These are phyloP conservation scores for Colletotrichum sp. DNA, from an alignment of 2,329 filamentous ascomycete species.

Conservation along the genomic window DNA sequence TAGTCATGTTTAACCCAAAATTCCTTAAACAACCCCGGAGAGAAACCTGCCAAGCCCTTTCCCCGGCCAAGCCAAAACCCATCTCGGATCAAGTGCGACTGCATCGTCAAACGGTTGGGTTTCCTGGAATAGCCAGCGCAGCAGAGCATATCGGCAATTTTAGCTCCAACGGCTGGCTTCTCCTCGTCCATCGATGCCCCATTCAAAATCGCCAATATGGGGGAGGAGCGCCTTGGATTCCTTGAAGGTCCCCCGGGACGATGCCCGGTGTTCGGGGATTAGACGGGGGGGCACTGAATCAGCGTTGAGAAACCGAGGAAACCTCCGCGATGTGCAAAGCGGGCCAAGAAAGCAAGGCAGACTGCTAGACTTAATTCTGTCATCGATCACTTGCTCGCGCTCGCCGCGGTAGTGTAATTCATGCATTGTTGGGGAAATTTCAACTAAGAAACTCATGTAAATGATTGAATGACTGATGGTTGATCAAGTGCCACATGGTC, in stretches of 20 bases:
- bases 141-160: not conserved
- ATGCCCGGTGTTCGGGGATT: constrained; percentile 1
- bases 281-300: constrained; percentile 2
- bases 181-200: not conserved
- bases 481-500: not conserved
- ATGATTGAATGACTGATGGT: not conserved
- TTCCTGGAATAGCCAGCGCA: constrained; percentile 1
- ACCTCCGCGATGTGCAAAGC: not conserved
- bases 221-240: not conserved
- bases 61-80: constrained; percentile 8
- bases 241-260: not conserved
- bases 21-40: not conserved
- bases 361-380: not conserved
- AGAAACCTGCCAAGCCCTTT: constrained; percentile 12
- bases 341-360: constrained; percentile 7
- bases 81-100: not conserved
- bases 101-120: not conserved
- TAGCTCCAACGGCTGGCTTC: not conserved
- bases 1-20: not conserved
- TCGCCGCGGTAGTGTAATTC: not conserved
- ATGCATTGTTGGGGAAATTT: not conserved
- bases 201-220: not conserved
- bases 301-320: not conserved
- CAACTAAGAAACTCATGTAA: not conserved
- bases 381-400: not conserved